phyloP scores from a whole-genome alignment of 306 rosid species.

The Mucuna pruriens region DNA sequence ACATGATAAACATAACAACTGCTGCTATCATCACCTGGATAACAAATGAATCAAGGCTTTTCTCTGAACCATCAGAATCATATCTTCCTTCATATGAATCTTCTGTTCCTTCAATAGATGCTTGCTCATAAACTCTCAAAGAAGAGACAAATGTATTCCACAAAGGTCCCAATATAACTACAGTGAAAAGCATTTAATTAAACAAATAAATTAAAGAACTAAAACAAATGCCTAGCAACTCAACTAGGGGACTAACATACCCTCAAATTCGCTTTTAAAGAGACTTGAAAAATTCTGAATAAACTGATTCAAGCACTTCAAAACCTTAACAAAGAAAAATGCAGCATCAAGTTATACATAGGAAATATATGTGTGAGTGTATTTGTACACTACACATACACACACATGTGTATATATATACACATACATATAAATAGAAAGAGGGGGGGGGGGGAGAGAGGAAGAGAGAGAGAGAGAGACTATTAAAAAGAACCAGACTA shows the following conservation, averaged over 20 bases:
- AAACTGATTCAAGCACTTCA: slow-evolving; percentile 96
- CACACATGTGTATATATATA: background rate
- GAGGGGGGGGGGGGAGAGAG: too few relatives aligned
- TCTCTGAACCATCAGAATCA: slow-evolving; percentile 95
- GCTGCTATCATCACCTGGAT: slow-evolving; percentile 69
- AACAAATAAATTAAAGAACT: slow-evolving; percentile 35
- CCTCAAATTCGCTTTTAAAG: slow-evolving; percentile 68
- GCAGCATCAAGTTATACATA: slow-evolving; percentile 13
- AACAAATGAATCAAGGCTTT: slow-evolving; percentile 87
- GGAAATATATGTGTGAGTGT: background rate
- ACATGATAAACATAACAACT: slow-evolving; percentile 27
- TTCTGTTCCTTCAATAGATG: slow-evolving; percentile 78
- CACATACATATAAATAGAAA: too few relatives aligned
- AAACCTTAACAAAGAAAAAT: slow-evolving; percentile 57
- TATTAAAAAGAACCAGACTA: slow-evolving; percentile 32
- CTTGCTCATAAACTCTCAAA: slow-evolving; percentile 67
- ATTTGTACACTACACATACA: background rate
- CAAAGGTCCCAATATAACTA: slow-evolving; percentile 77
- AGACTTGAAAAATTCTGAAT: slow-evolving; percentile 80
- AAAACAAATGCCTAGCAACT: slow-evolving; percentile 22
- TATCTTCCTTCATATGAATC: slow-evolving; percentile 88
- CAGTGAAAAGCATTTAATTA: slow-evolving; percentile 44
- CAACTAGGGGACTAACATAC: slow-evolving; percentile 49
- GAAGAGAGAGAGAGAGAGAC: background rate
- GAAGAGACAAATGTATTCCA: slow-evolving; percentile 91